Base-by-base conservation (phyloP, 192 early-diverging fungal species). In the Coemansia sp. region DNA sequence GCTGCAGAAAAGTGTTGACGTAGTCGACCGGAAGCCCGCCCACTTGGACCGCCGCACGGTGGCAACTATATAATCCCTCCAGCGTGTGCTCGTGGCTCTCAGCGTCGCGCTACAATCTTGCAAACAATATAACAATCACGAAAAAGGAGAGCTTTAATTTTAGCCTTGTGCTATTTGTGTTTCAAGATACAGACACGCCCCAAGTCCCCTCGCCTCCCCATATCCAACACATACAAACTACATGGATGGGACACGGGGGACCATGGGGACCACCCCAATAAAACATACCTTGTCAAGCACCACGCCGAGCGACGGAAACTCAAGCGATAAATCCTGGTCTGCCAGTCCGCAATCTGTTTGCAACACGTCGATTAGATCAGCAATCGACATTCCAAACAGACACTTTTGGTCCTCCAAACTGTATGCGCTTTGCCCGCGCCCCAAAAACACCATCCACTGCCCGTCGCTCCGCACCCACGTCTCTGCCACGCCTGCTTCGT, bases 371-470 rank as follows among this genome's bases (percentile, higher is more conserved):
- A 79, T 79, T 32, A 79, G 60, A 60, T 79, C 56, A 9, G 50
- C 54, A 1, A 79, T 22, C 19, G 70, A 59, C 67, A 79, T 73
- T 9, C 32, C 51, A 22, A 73, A 70, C 52, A 79, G 52, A 15
- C 27, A 52, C 29, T 6, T 21, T 58, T 79, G 76, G 51, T 66
- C 54, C 12, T 73, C 67, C 3, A 22, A 22, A 14, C 39, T 60
- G 49, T 64, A 79, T 39, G 71, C 66, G 23, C 32, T 50, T 58
- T 79, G 76, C 19, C 49, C 57, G 1, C 67, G 70, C 21, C 76
- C 76, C 59, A 79, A 32, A 35, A 73, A 79, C 35, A 70, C 54
- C 71, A 79, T 64, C 76, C 76, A 79, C 52, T 79, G 64, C 63
- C 57, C 64, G 12, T 78, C 76, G 64, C 67, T 62, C 32, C 51